Conservation (phyloP, 208 protist genomes). For the Endotrypanum monterogeii region DNA sequence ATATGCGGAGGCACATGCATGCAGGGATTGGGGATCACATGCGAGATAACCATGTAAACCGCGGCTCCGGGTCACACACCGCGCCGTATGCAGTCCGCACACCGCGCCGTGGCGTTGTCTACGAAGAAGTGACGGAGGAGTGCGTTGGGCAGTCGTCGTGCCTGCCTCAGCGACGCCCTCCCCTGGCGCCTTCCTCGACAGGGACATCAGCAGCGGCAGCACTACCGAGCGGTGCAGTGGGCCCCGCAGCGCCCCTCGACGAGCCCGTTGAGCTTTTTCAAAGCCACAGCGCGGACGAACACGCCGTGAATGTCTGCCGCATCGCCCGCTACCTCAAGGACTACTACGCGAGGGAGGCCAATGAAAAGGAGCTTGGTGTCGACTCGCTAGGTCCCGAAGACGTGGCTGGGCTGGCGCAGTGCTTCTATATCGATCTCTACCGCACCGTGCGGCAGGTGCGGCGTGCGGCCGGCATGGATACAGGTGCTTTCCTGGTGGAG, state of each 20-base stretch:
- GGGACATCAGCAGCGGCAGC: neutral
- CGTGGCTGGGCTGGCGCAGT: conserved; percentile 65
- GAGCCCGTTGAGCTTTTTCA: conserved; percentile 1
- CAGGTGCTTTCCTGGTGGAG: conserved; percentile 46
- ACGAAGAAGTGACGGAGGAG: conserved; percentile 28
- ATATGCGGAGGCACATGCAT: neutral
- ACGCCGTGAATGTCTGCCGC: conserved; percentile 47
- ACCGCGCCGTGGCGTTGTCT: conserved; percentile 7
- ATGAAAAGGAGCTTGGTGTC: conserved; percentile 47
- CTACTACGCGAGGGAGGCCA: conserved; percentile 62
- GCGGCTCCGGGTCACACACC: neutral
- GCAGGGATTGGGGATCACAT: neutral
- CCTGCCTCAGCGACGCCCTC: neutral
- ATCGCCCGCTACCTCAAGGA: conserved; percentile 72
- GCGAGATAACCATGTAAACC: neutral
- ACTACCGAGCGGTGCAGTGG: neutral
- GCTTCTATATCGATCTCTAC: conserved; percentile 80
- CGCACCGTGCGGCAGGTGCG: conserved; percentile 51
- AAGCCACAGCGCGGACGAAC: conserved; percentile 14
- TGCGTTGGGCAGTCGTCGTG: neutral
- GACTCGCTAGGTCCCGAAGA: conserved; percentile 78
- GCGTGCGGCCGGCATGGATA: conserved; percentile 37
- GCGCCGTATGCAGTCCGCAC: neutral
- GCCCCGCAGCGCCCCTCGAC: neutral
- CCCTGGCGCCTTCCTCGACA: conserved; percentile 1